phyloP scores from a whole-genome alignment of 164 flowering plant genomes.

The Magnolia kwangsiensis region DNA sequence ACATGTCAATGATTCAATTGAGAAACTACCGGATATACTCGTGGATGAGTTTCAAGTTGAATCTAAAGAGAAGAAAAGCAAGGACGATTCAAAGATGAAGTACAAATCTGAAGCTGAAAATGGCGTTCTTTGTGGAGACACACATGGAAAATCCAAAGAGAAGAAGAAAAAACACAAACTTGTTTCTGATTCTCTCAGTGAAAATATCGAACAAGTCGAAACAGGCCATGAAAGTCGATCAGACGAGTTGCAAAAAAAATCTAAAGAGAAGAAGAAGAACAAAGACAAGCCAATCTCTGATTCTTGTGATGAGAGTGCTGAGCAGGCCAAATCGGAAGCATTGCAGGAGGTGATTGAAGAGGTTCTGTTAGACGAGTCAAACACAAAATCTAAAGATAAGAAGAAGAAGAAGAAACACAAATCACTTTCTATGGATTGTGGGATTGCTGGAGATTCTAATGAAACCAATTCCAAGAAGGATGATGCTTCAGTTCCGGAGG shows the following conservation, averaged over 20 bases:
- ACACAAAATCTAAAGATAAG: slow-evolving; percentile 24
- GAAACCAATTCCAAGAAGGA: slow-evolving; percentile 14
- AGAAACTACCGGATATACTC: slow-evolving; percentile 4
- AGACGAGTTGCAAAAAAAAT: slow-evolving; percentile 18
- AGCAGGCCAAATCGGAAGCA: slow-evolving; percentile 6
- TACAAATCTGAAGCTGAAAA: background rate
- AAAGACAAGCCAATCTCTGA: slow-evolving; percentile 31
- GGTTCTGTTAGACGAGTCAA: slow-evolving; percentile 2
- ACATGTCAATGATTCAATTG: background rate
- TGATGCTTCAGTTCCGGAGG: slow-evolving; percentile 11
- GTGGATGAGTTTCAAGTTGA: slow-evolving; percentile 4
- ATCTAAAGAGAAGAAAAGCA: slow-evolving; percentile 26
- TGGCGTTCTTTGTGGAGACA: background rate
- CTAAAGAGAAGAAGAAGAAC: slow-evolving; percentile 43
- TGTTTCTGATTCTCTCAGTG: slow-evolving; percentile 10
- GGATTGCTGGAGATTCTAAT: slow-evolving; percentile 4
- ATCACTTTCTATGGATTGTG: background rate
- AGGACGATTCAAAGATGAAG: background rate
- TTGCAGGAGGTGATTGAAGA: slow-evolving; percentile 11
- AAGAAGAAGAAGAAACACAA: slow-evolving; percentile 34
- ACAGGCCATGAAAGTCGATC: slow-evolving; percentile 4
- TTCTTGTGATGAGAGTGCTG: slow-evolving; percentile 16
- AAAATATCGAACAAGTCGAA: slow-evolving; percentile 5
- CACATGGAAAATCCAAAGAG: slow-evolving; percentile 23
- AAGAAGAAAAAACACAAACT: slow-evolving; percentile 27